These are phyloP conservation scores for Termitomyces sp. DNA, from an alignment of 768 basidiomycete genomes.

Conservation along the genomic window DNA sequence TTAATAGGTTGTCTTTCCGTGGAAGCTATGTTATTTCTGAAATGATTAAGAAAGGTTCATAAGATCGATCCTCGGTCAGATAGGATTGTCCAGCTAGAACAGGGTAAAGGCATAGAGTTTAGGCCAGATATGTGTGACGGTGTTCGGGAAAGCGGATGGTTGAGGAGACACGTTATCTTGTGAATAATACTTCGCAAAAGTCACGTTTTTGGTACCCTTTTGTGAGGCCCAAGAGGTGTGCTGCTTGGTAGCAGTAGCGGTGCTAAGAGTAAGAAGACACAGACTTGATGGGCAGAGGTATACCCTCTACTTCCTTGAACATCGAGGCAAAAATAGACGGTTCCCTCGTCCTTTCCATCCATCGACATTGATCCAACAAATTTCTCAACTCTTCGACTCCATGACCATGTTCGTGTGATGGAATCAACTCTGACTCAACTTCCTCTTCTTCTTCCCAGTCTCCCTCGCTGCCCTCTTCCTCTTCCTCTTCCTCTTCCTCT, in stretches of 20 bases:
- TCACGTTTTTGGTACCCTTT: neutral
- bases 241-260: neutral
- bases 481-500: constrained; percentile 22
- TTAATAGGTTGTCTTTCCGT: neutral
- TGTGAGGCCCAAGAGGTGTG: neutral
- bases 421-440: constrained; percentile 18
- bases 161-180: neutral
- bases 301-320: constrained; percentile 7
- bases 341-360: constrained; percentile 41
- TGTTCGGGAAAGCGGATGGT: neutral
- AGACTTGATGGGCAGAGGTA: neutral
- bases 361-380: constrained; percentile 52
- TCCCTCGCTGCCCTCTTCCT: constrained; percentile 26
- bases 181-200: neutral
- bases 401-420: constrained; percentile 20
- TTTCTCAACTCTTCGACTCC: constrained; percentile 43
- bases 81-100: neutral
- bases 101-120: neutral
- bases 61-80: neutral
- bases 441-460: constrained; percentile 23
- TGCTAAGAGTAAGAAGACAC: neutral
- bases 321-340: constrained; percentile 29
- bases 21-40: neutral
- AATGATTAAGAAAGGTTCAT: neutral
- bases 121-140: neutral